Conservation (phyloP, 2,329 filamentous ascomycete genomes). For the Pseudogymnoascus sp. region DNA sequence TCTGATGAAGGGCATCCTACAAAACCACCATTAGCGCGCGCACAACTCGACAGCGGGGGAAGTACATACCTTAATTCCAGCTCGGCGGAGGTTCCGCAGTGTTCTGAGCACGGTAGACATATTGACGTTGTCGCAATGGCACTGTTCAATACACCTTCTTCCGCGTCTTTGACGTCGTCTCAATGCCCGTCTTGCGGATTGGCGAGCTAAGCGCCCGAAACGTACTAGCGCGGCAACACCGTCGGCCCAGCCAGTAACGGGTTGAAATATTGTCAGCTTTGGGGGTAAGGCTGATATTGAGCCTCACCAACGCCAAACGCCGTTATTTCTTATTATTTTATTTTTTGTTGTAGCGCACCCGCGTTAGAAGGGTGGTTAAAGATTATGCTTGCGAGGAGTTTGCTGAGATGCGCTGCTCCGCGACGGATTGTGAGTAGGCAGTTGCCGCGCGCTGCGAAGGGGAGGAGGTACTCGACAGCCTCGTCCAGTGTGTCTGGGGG, state of each 20-base stretch:
- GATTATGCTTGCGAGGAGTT: conserved; percentile 33
- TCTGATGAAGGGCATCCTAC: conserved; percentile 87
- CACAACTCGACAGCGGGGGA: conserved; percentile 21
- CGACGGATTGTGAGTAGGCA: conserved; percentile 23
- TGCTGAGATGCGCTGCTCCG: conserved; percentile 30
- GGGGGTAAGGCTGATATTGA: conserved; percentile 6
- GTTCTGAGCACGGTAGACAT: conserved; percentile 94
- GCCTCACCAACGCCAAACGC: not conserved
- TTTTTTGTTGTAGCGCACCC: not conserved
- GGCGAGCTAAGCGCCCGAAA: not conserved
- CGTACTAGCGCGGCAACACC: not conserved
- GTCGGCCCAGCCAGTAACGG: conserved; percentile 3
- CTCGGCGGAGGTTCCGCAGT: conserved; percentile 75
- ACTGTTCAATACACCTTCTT: conserved; percentile 1
- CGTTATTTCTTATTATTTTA: not conserved
- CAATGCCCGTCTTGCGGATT: not conserved
- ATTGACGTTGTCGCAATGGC: conserved; percentile 34
- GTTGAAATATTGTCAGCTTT: not conserved
- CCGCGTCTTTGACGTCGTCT: conserved; percentile 3
- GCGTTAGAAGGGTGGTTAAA: not conserved
- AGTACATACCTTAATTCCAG: conserved; percentile 72
- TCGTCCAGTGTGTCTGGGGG: conserved; percentile 15
- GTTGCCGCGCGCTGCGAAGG: conserved; percentile 21
- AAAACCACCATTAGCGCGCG: not conserved
- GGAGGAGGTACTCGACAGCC: conserved; percentile 26